Evolutionary conservation across 2,329 filamentous ascomycete species (phyloP).

Genomic region (Xylaria sp.): DNA sequence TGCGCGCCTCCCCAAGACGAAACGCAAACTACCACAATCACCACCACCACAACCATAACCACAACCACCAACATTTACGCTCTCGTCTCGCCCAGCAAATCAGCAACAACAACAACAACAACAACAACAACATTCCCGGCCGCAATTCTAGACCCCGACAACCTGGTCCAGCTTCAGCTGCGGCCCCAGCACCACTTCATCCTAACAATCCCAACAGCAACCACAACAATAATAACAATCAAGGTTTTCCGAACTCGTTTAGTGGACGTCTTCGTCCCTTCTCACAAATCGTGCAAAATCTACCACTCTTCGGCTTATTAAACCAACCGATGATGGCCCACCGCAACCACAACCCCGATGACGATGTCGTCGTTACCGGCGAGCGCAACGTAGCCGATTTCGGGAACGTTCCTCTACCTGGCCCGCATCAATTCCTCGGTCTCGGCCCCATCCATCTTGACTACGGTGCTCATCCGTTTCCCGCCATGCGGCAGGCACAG

Average conservation of each 20-base stretch:
- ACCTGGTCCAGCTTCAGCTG: conserved; percentile 8
- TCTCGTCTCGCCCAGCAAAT: conserved; percentile 5
- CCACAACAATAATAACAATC: not conserved
- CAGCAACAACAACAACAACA: conserved; percentile 18
- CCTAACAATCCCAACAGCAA: not conserved
- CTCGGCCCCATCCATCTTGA: conserved; percentile 44
- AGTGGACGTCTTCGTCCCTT: conserved; percentile 30
- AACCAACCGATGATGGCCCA: conserved; percentile 28
- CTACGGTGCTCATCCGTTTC: conserved; percentile 43
- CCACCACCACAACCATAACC: not conserved
- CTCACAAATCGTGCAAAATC: conserved; percentile 35
- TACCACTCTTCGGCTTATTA: conserved; percentile 42
- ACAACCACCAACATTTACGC: conserved; percentile 18
- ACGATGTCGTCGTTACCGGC: conserved; percentile 46
- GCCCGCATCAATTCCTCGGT: conserved; percentile 8
- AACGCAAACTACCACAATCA: conserved; percentile 20
- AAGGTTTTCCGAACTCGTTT: not conserved
- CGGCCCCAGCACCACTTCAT: not conserved
- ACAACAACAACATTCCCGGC: conserved; percentile 14
- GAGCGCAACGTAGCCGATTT: conserved; percentile 36
- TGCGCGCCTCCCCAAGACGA: conserved; percentile 27
- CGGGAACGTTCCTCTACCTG: conserved; percentile 19
- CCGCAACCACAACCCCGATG: conserved; percentile 36
- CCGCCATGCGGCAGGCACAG: conserved; percentile 7
- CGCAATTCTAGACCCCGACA: conserved; percentile 31